Evolutionary conservation across 257 asterid genomes (phyloP).

Genomic region (Mitragyna speciosa): DNA sequence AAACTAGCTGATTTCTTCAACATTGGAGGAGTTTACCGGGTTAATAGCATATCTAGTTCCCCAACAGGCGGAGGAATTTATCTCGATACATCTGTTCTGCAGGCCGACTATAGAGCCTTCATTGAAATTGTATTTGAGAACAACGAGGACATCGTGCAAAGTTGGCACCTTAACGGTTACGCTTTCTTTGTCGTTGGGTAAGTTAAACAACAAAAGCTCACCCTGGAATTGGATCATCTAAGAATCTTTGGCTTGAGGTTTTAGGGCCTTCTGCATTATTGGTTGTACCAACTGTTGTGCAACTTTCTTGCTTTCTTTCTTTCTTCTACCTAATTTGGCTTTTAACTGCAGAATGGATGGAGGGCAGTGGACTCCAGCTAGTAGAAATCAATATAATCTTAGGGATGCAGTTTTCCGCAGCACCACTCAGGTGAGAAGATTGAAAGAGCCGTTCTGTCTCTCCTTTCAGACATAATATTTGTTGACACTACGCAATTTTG

Average conservation of each 20-base stretch:
- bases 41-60: constrained; percentile 55
- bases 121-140: constrained; percentile 78
- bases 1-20: constrained; percentile 77
- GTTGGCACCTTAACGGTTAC: constrained; percentile 85
- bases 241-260: neutral
- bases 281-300: neutral
- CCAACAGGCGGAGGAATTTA: constrained; percentile 84
- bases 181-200: constrained; percentile 92
- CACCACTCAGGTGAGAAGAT: constrained; percentile 66
- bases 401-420: constrained; percentile 81
- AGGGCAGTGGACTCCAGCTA: constrained; percentile 66
- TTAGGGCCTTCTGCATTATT: neutral
- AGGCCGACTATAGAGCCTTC: constrained; percentile 62
- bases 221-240: neutral
- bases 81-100: constrained; percentile 73
- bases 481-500: neutral
- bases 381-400: constrained; percentile 66
- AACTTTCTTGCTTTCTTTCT: neutral
- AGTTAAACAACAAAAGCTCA: constrained; percentile 6
- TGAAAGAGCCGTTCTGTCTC: neutral
- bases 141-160: constrained; percentile 64
- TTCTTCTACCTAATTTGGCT: constrained; percentile 12
- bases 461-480: neutral
- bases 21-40: constrained; percentile 61
- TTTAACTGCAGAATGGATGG: constrained; percentile 77